Evolutionary conservation across 768 basidiomycete genomes (phyloP), one percentile per base, ranked within the genome.

Genomic region (Podaxis mareebaensis): DNA sequence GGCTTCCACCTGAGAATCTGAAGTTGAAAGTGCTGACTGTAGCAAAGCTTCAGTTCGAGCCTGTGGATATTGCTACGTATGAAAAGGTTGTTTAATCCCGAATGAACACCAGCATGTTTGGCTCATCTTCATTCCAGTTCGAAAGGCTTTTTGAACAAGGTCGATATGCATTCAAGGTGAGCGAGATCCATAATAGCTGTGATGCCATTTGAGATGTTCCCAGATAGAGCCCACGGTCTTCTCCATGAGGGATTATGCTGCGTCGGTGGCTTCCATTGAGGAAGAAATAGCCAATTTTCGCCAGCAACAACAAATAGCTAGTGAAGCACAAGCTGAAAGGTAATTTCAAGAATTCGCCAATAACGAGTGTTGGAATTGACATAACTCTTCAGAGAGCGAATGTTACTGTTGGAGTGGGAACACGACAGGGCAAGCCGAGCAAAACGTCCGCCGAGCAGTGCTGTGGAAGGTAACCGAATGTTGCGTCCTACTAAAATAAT

Each of bases 111-210:
- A 6, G 4, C 30, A 28, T 42, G 59, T 15, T 22, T 3, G n/a
- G 20, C 39, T 58, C 33, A n/a, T 17, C 57, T 5, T 15, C 61
- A 53, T 36, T 42, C n/a, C 40, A 87, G 86, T 64, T 84, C 5
- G 83, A 85, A 67, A 77, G 70, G 22, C 72, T 74, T 38, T 87
- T 86, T 60, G 81, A 86, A 66, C 77, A 81, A 0, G 86, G 86
- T 26, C 77, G 74, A 58, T 85, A 86, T 67, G 61, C 66, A 39
- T 85, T 86, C 68, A 76, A 84, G 76, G 84, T 83, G 51, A 46
- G 5, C 3, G 13, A 0, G 53, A 22, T 13, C 51, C 48, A 49
- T 40, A 12, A 5, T n/a, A 3, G 4, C 15, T 11, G 66, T 52
- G 46, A 55, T n/a, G 70, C 64, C 67, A 61, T 36, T 20, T 30